Percentiles rank a stretch among this genome's conserved stretches.
phyloP scores from a whole-genome alignment of 1,284 basidiomycete species.

The Coniophora puteana region DNA sequence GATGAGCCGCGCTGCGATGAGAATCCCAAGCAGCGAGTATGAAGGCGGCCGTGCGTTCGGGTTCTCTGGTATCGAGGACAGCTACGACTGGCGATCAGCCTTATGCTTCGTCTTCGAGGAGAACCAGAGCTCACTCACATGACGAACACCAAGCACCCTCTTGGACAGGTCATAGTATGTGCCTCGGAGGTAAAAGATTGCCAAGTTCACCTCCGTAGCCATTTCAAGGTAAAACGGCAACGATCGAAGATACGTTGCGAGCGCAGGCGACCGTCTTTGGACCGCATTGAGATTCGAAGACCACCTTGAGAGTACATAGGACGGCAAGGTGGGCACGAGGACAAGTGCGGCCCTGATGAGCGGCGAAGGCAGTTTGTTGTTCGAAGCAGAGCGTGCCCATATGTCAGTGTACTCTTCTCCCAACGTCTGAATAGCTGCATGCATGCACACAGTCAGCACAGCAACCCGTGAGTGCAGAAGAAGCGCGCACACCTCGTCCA shows the following conservation, averaged over 20 bases:
- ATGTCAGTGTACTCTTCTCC: conserved; percentile 93
- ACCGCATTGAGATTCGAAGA: conserved; percentile 31
- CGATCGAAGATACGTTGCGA: conserved; percentile 37
- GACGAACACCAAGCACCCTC: conserved; percentile 67
- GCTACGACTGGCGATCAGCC: conserved; percentile 36
- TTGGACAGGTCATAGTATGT: conserved; percentile 75
- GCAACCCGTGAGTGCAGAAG: neutral
- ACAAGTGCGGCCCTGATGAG: conserved; percentile 51
- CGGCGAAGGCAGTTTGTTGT: conserved; percentile 36
- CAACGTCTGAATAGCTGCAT: conserved; percentile 71
- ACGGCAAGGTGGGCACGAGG: conserved; percentile 61
- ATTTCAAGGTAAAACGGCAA: conserved; percentile 50
- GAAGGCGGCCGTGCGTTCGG: conserved; percentile 75
- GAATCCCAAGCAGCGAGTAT: conserved; percentile 80
- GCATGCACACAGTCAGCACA: conserved; percentile 6
- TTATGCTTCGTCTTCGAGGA: conserved; percentile 1
- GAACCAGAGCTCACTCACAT: conserved; percentile 48
- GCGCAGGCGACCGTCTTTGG: conserved; percentile 28
- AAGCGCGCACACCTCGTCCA: conserved; percentile 55
- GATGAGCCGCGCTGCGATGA: conserved; percentile 68
- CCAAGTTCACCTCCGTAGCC: conserved; percentile 72
- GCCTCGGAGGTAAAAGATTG: conserved; percentile 78
- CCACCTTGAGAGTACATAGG: conserved; percentile 56
- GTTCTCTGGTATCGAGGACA: conserved; percentile 68
- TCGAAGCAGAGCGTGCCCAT: conserved; percentile 58